Evolutionary conservation across 257 asterid species (phyloP), one percentile per base, ranked within the genome.

Genomic region (Fraxinus cuspidata): DNA sequence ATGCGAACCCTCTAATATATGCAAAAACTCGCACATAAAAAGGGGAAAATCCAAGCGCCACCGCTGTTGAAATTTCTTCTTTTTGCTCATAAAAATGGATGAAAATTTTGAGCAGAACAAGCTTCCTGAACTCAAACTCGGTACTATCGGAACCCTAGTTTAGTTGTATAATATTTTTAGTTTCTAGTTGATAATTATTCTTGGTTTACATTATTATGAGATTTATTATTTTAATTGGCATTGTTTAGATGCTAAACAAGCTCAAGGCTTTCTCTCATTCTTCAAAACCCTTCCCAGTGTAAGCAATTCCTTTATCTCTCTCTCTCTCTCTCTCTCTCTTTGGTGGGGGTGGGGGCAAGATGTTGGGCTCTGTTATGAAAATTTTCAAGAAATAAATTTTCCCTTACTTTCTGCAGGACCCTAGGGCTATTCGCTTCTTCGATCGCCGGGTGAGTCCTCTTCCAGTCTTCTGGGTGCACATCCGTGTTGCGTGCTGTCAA

Each of bases 181-280:
- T 19, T 37, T 47, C 7, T 37, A 5, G 72, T 49, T 64, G 12
- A 10, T 25, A 19, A 18, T 16, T 28, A 72, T n/a, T 56, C 21
- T 31, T 80, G 49, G 34, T 70, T 77, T 8, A 63, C 71, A 25
- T 19, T 78, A 27, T 70, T 64, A 35, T 69, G 72, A 11, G 47
- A 63, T 63, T 63, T 71, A 38, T 70, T 47, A 72, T 79, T 74
- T 32, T 58, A 42, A 16, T 79, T 79, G 71, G 49, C 66, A n/a
- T 74, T 23, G 51, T 77, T 58, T 82, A 96, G 99, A 96, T 86
- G 96, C 97, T 77, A 96, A 86, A 78, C 99, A 96, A 89, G 96
- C 98, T 83, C 98, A 96, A 86, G 97, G 98, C 87, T 93, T 96
- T 81, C 90, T 96, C 71, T 87, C 97, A 35, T 93, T 91, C 88